Conservation (phyloP, 805 yeast genomes). For the Pichia gijzeniarum region DNA sequence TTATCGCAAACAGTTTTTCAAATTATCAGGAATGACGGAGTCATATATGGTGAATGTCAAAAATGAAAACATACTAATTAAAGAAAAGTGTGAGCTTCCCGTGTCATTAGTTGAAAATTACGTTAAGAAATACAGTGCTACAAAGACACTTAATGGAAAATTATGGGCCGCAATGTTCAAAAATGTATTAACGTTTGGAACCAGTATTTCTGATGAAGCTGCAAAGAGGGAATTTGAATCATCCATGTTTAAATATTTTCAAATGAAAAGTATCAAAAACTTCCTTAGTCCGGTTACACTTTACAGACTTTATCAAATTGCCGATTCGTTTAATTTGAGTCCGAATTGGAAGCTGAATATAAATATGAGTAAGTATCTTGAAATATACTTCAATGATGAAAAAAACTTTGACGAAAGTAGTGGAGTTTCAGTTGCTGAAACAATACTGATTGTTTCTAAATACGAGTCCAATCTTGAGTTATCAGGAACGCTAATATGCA, state of each 20-base stretch:
- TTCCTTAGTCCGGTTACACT: neutral
- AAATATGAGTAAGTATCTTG: conserved; percentile 1
- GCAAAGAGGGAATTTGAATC: neutral
- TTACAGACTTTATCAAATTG: conserved; percentile 1
- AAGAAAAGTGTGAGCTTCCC: neutral
- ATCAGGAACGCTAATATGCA: neutral
- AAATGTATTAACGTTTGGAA: neutral
- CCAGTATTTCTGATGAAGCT: neutral
- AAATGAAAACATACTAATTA: neutral
- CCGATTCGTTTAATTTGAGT: neutral
- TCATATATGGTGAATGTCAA: neutral
- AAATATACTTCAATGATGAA: neutral
- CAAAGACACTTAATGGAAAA: neutral
- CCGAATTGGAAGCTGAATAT: neutral
- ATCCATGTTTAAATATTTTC: neutral
- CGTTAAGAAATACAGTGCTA: neutral
- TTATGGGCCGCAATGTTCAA: conserved; percentile 3
- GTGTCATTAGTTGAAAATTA: neutral
- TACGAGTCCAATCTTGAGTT: conserved; percentile 3
- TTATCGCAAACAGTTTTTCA: neutral
- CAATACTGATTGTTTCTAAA: neutral
- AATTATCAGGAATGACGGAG: conserved; percentile 3
- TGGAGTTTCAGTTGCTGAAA: neutral
- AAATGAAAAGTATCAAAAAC: neutral
- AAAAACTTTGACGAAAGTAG: neutral